phyloP scores from a whole-genome alignment of 345 rosid genomes.

The Adansonia digitata region DNA sequence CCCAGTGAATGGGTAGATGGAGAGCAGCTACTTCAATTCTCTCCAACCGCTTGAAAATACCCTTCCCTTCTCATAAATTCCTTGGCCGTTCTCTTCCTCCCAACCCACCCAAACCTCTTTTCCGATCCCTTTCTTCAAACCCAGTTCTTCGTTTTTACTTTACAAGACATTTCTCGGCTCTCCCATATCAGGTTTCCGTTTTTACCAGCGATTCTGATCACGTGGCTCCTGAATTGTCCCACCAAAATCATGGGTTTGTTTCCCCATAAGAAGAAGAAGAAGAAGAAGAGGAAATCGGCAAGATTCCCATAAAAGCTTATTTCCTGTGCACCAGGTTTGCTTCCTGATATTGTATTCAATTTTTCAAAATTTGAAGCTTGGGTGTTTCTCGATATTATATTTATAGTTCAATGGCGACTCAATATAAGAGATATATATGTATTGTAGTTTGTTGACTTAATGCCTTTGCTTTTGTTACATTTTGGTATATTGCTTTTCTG shows the following conservation, averaged over 20 bases:
- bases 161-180: conserved; percentile 47
- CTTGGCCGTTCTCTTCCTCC: neutral
- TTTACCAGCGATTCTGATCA: conserved; percentile 43
- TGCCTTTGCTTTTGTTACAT: conserved; percentile 6
- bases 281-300: conserved; percentile 50
- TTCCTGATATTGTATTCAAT: neutral
- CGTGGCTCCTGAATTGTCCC: conserved; percentile 40
- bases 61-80: neutral
- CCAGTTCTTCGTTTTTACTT: conserved; percentile 9
- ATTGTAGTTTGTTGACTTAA: neutral
- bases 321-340: conserved; percentile 77
- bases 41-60: neutral
- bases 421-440: too few species aligned
- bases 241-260: conserved; percentile 23
- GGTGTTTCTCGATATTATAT: neutral
- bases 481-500: conserved; percentile 21
- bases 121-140: neutral
- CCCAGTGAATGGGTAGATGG: conserved; percentile 77
- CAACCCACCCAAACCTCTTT: neutral
- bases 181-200: conserved; percentile 51
- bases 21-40: neutral
- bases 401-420: neutral
- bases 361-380: conserved; percentile 6
- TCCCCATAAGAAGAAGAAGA: conserved; percentile 8
- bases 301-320: conserved; percentile 75